These are phyloP conservation scores for Calonectria pseudoturangicola DNA, from an alignment of 2,329 filamentous ascomycete species.

Conservation along the genomic window DNA sequence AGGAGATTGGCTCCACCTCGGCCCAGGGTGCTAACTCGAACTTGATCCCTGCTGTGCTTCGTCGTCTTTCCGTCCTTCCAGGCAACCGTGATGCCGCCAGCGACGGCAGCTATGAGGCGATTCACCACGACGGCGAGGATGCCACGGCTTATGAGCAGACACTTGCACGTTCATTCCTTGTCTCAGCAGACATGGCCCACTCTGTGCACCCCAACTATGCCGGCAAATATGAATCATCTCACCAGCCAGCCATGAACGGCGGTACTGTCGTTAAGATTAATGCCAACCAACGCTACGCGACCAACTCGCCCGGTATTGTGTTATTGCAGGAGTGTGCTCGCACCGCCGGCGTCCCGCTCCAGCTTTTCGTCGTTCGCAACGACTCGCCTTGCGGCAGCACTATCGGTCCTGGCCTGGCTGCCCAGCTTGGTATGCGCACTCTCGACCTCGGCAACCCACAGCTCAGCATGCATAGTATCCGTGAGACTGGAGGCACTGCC, in stretches of 20 bases:
- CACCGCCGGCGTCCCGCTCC: constrained; percentile 85
- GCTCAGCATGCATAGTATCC: constrained; percentile 96
- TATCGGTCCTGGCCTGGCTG: constrained; percentile 96
- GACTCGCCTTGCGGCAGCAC: constrained; percentile 96
- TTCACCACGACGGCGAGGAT: constrained; percentile 75
- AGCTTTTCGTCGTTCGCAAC: constrained; percentile 97
- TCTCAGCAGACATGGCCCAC: constrained; percentile 99
- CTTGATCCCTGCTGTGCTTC: constrained; percentile 89
- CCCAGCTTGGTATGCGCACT: constrained; percentile 89
- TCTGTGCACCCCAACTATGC: constrained; percentile 96
- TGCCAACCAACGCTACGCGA: constrained; percentile 97
- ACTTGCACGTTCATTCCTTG: constrained; percentile 90
- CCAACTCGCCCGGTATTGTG: constrained; percentile 96
- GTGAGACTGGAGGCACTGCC: constrained; percentile 91
- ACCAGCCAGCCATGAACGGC: constrained; percentile 96
- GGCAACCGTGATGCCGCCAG: constrained; percentile 79
- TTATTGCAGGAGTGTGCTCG: constrained; percentile 91
- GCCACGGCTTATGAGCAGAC: constrained; percentile 95
- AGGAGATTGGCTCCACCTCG: constrained; percentile 94
- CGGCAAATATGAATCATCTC: constrained; percentile 91
- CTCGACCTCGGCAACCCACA: constrained; percentile 96
- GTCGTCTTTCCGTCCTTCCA: constrained; percentile 88
- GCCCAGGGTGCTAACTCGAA: constrained; percentile 97
- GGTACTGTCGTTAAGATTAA: constrained; percentile 99
- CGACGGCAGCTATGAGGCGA: constrained; percentile 75